phyloP scores from a whole-genome alignment of 352 stramenopile species.

The Globisporangium spiculum region DNA sequence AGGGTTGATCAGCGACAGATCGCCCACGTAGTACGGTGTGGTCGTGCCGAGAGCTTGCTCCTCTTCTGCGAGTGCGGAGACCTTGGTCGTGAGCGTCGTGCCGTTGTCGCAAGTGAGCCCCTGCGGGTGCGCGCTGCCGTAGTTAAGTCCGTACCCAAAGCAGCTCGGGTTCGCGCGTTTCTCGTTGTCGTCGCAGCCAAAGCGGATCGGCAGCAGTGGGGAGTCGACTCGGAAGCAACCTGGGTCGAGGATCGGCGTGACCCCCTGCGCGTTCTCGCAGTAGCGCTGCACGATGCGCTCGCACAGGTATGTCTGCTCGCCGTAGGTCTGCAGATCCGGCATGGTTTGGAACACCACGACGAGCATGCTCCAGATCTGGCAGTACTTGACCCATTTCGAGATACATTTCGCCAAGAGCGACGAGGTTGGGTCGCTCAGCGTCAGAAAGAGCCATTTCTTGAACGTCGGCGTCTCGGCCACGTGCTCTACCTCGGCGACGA shows the following conservation, averaged over 20 bases:
- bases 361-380: conserved; percentile 71
- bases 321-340: conserved; percentile 73
- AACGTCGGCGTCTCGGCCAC: conserved; percentile 30
- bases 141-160: conserved; percentile 58
- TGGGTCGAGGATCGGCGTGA: conserved; percentile 43
- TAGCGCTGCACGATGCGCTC: conserved; percentile 56
- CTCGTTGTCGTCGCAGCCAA: conserved; percentile 39
- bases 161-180: conserved; percentile 40
- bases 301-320: conserved; percentile 55
- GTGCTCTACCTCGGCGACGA: conserved; percentile 40
- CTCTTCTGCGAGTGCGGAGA: not conserved
- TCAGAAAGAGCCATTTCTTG: conserved; percentile 32
- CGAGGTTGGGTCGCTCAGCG: conserved; percentile 42
- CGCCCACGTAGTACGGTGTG: conserved; percentile 20
- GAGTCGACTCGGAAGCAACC: conserved; percentile 55
- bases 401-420: conserved; percentile 39
- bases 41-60: not conserved
- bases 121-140: conserved; percentile 28
- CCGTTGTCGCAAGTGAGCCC: conserved; percentile 51
- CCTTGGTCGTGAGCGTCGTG: conserved; percentile 15
- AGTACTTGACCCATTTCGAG: conserved; percentile 57
- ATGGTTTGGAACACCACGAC: conserved; percentile 79
- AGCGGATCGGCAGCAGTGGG: conserved; percentile 35
- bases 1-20: conserved; percentile 39
- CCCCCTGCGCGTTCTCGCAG: conserved; percentile 26